phyloP scores from a whole-genome alignment of 257 asterid genomes.

The Echites panduratus region DNA sequence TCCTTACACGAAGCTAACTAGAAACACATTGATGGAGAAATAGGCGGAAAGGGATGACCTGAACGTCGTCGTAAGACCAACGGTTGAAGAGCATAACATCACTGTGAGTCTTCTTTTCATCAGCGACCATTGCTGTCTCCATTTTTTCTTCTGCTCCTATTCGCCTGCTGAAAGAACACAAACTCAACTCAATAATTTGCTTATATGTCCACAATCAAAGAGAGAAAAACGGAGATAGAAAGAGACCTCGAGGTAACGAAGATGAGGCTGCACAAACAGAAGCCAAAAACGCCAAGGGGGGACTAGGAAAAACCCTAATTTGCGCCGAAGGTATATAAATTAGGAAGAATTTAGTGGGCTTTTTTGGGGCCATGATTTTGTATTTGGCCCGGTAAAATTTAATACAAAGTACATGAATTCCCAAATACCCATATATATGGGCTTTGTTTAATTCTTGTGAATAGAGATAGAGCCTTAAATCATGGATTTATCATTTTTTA shows the following conservation, averaged over 20 bases:
- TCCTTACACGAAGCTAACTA: neutral
- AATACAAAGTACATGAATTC: neutral
- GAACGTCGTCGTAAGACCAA: constrained; percentile 64
- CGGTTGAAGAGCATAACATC: constrained; percentile 60
- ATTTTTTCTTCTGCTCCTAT: constrained; percentile 21
- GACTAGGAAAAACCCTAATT: neutral
- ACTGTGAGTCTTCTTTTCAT: constrained; percentile 27
- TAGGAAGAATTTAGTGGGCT: neutral
- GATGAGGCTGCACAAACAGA: neutral
- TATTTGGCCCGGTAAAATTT: neutral
- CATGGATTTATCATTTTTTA: too few species aligned
- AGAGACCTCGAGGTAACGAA: neutral
- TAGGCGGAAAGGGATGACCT: constrained; percentile 24
- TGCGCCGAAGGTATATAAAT: neutral
- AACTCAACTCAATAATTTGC: neutral
- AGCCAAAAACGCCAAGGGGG: neutral
- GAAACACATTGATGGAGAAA: neutral
- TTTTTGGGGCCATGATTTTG: neutral
- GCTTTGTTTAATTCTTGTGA: neutral
- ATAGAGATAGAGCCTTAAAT: too few species aligned
- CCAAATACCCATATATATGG: neutral
- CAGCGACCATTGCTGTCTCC: constrained; percentile 26
- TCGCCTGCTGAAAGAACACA: constrained; percentile 5
- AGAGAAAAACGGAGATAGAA: neutral
- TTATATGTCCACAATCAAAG: neutral